Evolutionary conservation across 2,329 filamentous ascomycete genomes (phyloP).

Genomic region (Aureobasidium sp.): DNA sequence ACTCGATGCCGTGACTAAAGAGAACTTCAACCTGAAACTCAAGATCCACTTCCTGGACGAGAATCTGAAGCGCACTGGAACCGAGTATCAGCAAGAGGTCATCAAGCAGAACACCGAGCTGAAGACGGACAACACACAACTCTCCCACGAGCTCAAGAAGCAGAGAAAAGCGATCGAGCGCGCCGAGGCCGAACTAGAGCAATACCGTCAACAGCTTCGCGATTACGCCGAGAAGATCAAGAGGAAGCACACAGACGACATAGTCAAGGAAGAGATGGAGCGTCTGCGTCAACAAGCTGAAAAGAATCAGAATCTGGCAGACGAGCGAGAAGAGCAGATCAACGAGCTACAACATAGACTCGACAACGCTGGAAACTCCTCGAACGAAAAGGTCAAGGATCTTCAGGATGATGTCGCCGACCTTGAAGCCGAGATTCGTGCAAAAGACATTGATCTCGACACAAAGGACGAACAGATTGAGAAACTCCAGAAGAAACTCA

Average conservation of each 20-base stretch:
- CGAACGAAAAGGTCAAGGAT: constrained; percentile 24
- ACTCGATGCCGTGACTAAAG: constrained; percentile 94
- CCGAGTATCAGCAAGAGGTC: constrained; percentile 80
- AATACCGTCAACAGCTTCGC: constrained; percentile 71
- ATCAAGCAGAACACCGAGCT: constrained; percentile 93
- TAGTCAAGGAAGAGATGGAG: constrained; percentile 55
- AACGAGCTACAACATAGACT: constrained; percentile 36
- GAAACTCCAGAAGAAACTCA: constrained; percentile 33
- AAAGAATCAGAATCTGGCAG: constrained; percentile 32
- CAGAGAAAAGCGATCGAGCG: constrained; percentile 77
- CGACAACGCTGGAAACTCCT: constrained; percentile 27
- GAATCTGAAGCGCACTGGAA: constrained; percentile 75
- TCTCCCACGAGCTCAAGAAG: constrained; percentile 77
- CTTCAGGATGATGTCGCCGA: constrained; percentile 45
- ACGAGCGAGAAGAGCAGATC: constrained; percentile 38
- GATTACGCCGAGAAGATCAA: constrained; percentile 79
- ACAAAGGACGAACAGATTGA: constrained; percentile 46
- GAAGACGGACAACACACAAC: constrained; percentile 84
- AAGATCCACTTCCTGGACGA: constrained; percentile 97
- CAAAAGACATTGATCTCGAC: constrained; percentile 31
- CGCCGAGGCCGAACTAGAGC: constrained; percentile 80
- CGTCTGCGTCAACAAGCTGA: constrained; percentile 39
- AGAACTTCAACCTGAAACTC: constrained; percentile 93
- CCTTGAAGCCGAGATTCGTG: constrained; percentile 47
- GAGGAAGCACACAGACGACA: constrained; percentile 62